Evolutionary conservation across 352 stramenopile species (phyloP), one percentile per base, ranked within the genome.

Genomic region (Phytophthora pisi): DNA sequence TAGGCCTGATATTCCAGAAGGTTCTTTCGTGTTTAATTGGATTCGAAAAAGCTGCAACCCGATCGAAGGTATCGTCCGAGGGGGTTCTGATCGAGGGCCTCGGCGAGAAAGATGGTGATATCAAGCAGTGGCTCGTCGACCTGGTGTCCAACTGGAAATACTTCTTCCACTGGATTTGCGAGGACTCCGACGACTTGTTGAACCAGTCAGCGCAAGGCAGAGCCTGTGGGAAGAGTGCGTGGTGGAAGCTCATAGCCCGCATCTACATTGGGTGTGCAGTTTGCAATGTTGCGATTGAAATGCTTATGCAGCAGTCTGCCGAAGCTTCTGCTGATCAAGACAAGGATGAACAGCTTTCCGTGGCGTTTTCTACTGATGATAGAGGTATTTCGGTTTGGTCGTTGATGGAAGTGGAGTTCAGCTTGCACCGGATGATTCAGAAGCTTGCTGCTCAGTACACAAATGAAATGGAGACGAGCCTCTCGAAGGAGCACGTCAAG

Each of bases 361-460:
- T 30, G 23, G 34, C 45, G 40, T 60, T 64, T 54, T n/a, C 10
- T 40, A 31, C 4, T 45, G 57, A 61, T 40, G 47, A 70, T 38
- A 46, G n/a, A 15, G 36, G 34, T 4, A 57, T 70, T 50, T 82
- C 80, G 0, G 34, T 86, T 31, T 89, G 80, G 80, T 73, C 66
- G 18, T 67, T 89, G 36, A 72, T 89, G 47, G 80, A 89, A 67
- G 64, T 85, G 30, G 75, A 85, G 51, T 84, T 89, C n/a, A 78
- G 67, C 45, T 64, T 89, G 24, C 66, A 87, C 43, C 77, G 80
- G 10, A 69, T 89, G 65, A 26, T 84, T 16, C 75, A 76, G 11
- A 86, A 81, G 50, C 23, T 82, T 45, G 28, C 66, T 40, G 57
- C 64, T 13, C 68, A 68, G 7, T 71, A 68, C 30, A 36, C 55